Percentiles rank a stretch among this genome's conserved stretches.
These are phyloP conservation scores for Mucor velutinosus DNA, from an alignment of 371 early-diverging fungal genomes.

Conservation along the genomic window DNA sequence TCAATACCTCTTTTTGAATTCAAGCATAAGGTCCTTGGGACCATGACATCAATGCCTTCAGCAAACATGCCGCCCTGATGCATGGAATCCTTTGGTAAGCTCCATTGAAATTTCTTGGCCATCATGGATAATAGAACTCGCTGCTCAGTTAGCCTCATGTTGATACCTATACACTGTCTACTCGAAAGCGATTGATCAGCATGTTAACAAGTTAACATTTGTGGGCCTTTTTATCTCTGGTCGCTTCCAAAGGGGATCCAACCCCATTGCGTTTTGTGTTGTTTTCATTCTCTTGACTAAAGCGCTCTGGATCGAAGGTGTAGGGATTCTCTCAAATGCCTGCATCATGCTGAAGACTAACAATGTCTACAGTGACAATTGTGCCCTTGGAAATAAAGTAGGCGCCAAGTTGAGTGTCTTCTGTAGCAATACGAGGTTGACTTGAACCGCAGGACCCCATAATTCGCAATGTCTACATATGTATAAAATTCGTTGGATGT, in stretches of 20 bases:
- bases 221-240: constrained; percentile 3
- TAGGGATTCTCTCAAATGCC: constrained; percentile 40
- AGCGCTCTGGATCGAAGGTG: constrained; percentile 54
- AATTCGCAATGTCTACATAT: neutral
- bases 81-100: constrained; percentile 11
- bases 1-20: constrained; percentile 6
- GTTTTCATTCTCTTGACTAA: constrained; percentile 33
- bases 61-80: neutral
- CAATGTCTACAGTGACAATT: constrained; percentile 12
- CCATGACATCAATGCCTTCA: neutral
- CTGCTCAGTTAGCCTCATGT: constrained; percentile 59
- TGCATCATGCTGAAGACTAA: constrained; percentile 28
- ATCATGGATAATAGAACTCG: constrained; percentile 52
- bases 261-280: constrained; percentile 19
- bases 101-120: constrained; percentile 34
- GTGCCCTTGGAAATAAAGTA: constrained; percentile 14
- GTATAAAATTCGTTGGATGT: neutral
- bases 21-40: neutral
- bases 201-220: neutral
- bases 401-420: constrained; percentile 7
- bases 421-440: constrained; percentile 8
- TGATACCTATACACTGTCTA: constrained; percentile 60
- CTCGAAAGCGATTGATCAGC: neutral
- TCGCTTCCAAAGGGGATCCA: constrained; percentile 61
- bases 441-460: constrained; percentile 1